Conservation (phyloP, 177 flowering plant species). For the Tripterygium wilfordii region DNA sequence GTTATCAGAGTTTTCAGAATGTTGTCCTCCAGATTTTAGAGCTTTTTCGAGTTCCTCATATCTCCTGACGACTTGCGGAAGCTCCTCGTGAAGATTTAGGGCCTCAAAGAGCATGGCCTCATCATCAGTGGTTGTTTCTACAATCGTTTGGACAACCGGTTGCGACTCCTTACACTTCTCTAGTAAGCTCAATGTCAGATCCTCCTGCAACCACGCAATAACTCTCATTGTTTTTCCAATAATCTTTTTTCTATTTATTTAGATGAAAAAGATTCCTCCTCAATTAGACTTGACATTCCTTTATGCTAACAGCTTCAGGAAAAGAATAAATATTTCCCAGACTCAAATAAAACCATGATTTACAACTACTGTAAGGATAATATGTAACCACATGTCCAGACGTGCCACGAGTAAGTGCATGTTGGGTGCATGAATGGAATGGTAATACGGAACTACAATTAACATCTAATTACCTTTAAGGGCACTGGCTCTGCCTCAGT, state of each 20-base stretch:
- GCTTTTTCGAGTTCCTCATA: constrained; percentile 36
- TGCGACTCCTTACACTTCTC: constrained; percentile 74
- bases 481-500: constrained; percentile 38
- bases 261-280: no score
- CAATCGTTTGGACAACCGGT: constrained; percentile 56
- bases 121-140: constrained; percentile 60
- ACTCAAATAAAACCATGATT: no score
- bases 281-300: no score
- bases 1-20: constrained; percentile 16
- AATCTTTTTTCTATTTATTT: no score
- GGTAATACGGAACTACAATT: no score
- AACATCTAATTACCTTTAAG: constrained; percentile 45
- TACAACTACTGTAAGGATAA: no score
- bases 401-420: no score
- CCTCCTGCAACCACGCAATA: constrained; percentile 48
- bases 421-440: no score
- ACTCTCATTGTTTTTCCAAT: background rate
- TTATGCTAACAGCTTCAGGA: no score
- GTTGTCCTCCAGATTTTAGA: constrained; percentile 4
- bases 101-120: constrained; percentile 80
- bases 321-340: no score
- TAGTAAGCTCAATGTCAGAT: constrained; percentile 59
- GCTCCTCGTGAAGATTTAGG: constrained; percentile 71
- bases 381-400: no score
- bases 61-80: constrained; percentile 53